Percentiles rank a stretch among this genome's conserved stretches.
These are phyloP conservation scores for Ampelocalamus luodianensis DNA, from an alignment of 176 grass and related monocot genomes.

Conservation along the genomic window DNA sequence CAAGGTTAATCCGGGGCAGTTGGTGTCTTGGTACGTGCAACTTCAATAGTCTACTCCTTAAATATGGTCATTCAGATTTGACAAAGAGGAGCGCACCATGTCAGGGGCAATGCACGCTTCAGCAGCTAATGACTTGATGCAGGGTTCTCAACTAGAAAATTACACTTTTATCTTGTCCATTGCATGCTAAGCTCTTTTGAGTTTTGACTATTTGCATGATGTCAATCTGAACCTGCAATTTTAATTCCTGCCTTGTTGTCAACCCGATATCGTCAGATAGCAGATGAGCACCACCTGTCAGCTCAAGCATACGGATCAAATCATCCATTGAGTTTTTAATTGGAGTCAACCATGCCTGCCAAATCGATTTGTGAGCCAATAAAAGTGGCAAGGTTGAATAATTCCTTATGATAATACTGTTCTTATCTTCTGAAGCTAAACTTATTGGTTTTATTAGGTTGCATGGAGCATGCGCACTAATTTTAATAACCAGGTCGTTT, in stretches of 20 bases:
- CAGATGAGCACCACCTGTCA: conserved; percentile 40
- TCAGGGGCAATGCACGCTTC: conserved; percentile 26
- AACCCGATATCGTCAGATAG: conserved; percentile 19
- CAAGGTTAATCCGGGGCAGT: conserved; percentile 17
- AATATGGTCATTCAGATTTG: conserved; percentile 19
- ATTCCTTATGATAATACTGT: conserved; percentile 9
- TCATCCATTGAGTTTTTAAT: conserved; percentile 14
- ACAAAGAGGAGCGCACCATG: background rate
- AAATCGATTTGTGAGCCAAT: conserved; percentile 25
- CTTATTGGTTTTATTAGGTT: background rate
- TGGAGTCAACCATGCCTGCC: conserved; percentile 32
- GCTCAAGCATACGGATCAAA: conserved; percentile 13
- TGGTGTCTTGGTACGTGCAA: background rate
- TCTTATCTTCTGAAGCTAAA: conserved; percentile 36
- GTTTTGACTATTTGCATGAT: conserved; percentile 42
- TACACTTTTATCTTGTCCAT: background rate
- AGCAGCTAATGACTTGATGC: conserved; percentile 5
- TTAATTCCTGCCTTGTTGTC: conserved; percentile 37
- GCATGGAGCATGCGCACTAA: conserved; percentile 29
- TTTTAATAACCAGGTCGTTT: conserved; percentile 45
- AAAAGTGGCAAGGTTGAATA: conserved; percentile 46
- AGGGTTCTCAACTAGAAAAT: conserved; percentile 1
- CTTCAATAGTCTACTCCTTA: background rate
- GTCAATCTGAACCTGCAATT: conserved; percentile 32
- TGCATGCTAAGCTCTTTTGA: conserved; percentile 28